phyloP scores from a whole-genome alignment of 1,284 basidiomycete genomes.

The Moesziomyces globuligerus region DNA sequence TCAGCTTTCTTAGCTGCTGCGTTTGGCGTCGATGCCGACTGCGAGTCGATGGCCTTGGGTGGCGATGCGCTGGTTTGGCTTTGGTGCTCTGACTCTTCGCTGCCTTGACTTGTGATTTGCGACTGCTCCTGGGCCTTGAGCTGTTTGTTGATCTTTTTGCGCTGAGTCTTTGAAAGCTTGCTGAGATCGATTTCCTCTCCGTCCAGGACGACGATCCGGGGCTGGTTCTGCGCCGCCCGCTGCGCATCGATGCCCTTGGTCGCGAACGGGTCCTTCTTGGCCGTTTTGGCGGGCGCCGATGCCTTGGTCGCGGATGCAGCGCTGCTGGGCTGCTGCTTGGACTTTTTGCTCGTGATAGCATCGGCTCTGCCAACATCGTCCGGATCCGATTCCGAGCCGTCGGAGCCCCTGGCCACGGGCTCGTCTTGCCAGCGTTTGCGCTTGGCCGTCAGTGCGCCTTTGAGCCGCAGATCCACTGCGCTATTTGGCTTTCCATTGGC shows the following conservation, averaged over 20 bases:
- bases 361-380: constrained; percentile 31
- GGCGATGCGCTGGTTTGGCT: not conserved
- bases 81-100: no score
- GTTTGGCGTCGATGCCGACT: not conserved
- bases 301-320: not conserved
- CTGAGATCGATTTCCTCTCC: constrained; percentile 31
- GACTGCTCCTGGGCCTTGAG: constrained; percentile 22
- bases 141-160: constrained; percentile 59
- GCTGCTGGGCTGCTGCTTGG: constrained; percentile 11
- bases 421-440: constrained; percentile 39
- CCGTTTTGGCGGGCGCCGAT: constrained; percentile 13
- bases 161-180: constrained; percentile 55
- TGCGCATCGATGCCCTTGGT: constrained; percentile 31
- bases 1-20: not conserved
- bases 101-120: not conserved
- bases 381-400: constrained; percentile 24
- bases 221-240: constrained; percentile 31
- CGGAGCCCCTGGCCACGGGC: constrained; percentile 1
- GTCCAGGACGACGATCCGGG: constrained; percentile 23
- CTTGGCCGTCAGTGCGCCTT: constrained; percentile 45
- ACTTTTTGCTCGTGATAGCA: constrained; percentile 24
- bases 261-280: constrained; percentile 43
- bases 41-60: not conserved
- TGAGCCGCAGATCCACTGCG: constrained; percentile 47
- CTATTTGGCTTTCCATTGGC: constrained; percentile 15